A percentile compares a stretch with the other conserved stretches of the same genome.
Evolutionary conservation across 495 filamentous ascomycete genomes (phyloP).

Genomic region (Neurospora cerealis): DNA sequence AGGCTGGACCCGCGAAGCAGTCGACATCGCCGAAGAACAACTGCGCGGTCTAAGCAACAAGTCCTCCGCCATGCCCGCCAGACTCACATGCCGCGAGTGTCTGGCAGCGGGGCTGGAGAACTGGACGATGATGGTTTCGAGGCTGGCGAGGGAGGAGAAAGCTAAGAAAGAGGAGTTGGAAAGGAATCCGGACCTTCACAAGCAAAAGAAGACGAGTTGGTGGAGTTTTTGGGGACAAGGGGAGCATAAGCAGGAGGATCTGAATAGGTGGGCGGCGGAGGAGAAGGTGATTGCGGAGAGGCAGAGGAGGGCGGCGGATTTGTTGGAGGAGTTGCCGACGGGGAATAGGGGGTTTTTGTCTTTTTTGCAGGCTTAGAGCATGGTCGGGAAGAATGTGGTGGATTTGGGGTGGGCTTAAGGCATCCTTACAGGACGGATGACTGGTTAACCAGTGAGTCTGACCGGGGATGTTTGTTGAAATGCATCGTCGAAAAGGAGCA

Average conservation of each 20-base stretch:
- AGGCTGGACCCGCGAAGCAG: conserved; percentile 75
- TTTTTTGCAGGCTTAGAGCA: conserved; percentile 27
- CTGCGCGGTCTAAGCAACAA: conserved; percentile 24
- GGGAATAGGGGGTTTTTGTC: conserved; percentile 24
- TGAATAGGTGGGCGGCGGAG: conserved; percentile 41
- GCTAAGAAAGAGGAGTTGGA: conserved; percentile 21
- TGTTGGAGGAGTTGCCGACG: conserved; percentile 37
- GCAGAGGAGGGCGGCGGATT: conserved; percentile 30
- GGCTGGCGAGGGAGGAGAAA: conserved; percentile 44
- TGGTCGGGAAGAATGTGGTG: neutral
- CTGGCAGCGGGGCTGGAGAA: conserved; percentile 61
- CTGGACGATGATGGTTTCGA: conserved; percentile 60
- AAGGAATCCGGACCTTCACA: neutral
- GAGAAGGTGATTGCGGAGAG: conserved; percentile 41
- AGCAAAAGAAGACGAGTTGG: conserved; percentile 12
- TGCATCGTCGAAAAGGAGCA: neutral
- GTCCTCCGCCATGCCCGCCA: conserved; percentile 17
- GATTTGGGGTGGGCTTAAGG: neutral
- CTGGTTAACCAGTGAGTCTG: neutral
- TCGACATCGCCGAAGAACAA: conserved; percentile 51
- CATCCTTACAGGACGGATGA: too few species aligned
- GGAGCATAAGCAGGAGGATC: conserved; percentile 11
- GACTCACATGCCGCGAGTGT: conserved; percentile 59
- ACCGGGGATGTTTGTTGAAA: neutral
- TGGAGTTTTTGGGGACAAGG: conserved; percentile 42